phyloP scores from a whole-genome alignment of 176 grass and related monocot genomes.

The Cocos nucifera region DNA sequence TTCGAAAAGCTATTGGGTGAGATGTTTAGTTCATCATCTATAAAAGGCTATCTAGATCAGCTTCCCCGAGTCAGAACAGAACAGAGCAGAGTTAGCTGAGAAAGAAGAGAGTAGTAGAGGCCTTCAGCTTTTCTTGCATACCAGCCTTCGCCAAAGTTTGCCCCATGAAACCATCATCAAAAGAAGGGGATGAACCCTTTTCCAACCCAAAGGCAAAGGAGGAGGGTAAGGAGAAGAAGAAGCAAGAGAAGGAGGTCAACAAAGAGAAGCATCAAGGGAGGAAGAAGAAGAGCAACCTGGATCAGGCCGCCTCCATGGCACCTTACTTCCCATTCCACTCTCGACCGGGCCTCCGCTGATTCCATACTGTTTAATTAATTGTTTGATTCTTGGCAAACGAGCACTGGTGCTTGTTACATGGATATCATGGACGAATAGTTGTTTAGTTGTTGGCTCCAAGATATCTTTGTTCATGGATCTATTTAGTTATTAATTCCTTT shows the following conservation, averaged over 20 bases:
- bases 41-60: too few relatives aligned
- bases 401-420: too few relatives aligned
- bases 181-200: not conserved
- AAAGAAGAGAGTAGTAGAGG: not conserved
- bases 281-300: constrained; percentile 11
- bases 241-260: not conserved
- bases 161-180: not conserved
- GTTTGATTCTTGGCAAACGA: not conserved
- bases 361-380: not conserved
- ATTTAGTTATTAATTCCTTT: too few relatives aligned
- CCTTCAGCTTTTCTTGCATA: constrained; percentile 5
- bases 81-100: too few relatives aligned
- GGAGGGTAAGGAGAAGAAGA: constrained; percentile 3
- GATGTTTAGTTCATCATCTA: too few relatives aligned
- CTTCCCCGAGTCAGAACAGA: too few relatives aligned
- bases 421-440: too few relatives aligned
- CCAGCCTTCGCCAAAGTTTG: constrained; percentile 4
- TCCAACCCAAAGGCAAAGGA: not conserved
- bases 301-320: constrained; percentile 4
- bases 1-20: too few relatives aligned
- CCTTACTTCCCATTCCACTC: constrained; percentile 44
- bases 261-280: constrained; percentile 1
- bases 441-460: too few relatives aligned
- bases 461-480: too few relatives aligned
- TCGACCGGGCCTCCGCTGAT: constrained; percentile 27